Evolutionary conservation across 2,329 filamentous ascomycete genomes (phyloP).

Genomic region (Tolypocladium cylindrosporum): DNA sequence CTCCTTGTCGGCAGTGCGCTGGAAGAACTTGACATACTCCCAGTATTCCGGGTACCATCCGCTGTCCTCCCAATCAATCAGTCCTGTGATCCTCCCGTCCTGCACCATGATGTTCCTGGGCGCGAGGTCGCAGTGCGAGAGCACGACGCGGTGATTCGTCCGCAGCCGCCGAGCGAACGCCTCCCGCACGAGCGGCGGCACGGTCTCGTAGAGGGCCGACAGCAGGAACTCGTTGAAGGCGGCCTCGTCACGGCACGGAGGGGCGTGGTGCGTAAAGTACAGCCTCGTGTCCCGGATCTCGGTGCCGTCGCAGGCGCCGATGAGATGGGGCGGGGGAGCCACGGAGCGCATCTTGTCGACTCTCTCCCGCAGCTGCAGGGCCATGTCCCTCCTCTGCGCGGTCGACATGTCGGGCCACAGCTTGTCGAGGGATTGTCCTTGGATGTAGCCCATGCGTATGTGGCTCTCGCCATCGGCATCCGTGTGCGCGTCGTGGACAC

Average conservation of each 20-base stretch:
- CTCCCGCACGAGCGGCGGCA: slow-evolving; percentile 9
- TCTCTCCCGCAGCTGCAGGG: slow-evolving; percentile 14
- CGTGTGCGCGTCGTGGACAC: slow-evolving; percentile 7
- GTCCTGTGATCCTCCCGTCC: slow-evolving; percentile 26
- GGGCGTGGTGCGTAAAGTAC: slow-evolving; percentile 10
- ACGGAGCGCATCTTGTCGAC: slow-evolving; percentile 14
- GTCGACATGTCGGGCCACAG: slow-evolving; percentile 13
- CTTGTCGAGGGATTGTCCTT: slow-evolving; percentile 14
- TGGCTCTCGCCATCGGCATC: slow-evolving; percentile 8
- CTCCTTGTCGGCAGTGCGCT: slow-evolving; percentile 8
- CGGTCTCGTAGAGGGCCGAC: slow-evolving; percentile 5
- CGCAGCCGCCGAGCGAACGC: slow-evolving; percentile 13
- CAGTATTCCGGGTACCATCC: slow-evolving; percentile 37
- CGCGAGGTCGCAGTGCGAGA: slow-evolving; percentile 41
- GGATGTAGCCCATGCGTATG: slow-evolving; percentile 15
- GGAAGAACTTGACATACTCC: slow-evolving; percentile 24
- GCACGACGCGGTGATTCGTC: slow-evolving; percentile 22
- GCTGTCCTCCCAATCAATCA: slow-evolving; percentile 37
- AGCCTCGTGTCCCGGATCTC: slow-evolving; percentile 15
- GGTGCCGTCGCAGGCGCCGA: slow-evolving; percentile 15
- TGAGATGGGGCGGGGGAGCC: slow-evolving; percentile 9
- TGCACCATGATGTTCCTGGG: slow-evolving; percentile 32
- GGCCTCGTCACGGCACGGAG: slow-evolving; percentile 11
- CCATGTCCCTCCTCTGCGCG: slow-evolving; percentile 11
- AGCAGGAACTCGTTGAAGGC: slow-evolving; percentile 16